Conservation (phyloP, 1,139 yeast species). For the Kurtzmaniella natalensis region DNA sequence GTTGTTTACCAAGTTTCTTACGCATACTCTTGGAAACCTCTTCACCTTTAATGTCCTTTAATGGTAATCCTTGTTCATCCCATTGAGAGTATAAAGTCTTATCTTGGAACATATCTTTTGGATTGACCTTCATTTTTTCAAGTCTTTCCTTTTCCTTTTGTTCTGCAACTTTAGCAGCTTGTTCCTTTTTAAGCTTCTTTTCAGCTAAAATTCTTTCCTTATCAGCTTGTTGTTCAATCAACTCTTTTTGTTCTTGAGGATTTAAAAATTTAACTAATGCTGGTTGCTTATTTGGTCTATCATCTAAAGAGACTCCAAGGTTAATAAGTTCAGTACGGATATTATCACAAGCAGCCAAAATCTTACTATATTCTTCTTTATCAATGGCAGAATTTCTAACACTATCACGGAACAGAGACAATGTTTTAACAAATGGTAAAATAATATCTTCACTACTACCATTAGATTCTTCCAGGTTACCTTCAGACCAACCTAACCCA, state of each 20-base stretch:
- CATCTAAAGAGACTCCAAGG: conserved; percentile 83
- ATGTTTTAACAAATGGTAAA: conserved; percentile 73
- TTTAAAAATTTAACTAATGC: conserved; percentile 81
- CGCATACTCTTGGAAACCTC: conserved; percentile 83
- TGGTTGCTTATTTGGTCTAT: conserved; percentile 68
- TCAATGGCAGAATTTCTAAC: conserved; percentile 72
- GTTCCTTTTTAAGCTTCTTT: conserved; percentile 37
- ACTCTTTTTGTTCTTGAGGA: conserved; percentile 61
- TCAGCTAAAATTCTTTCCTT: conserved; percentile 45
- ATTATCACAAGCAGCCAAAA: conserved; percentile 47
- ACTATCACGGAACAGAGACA: conserved; percentile 76
- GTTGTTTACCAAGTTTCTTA: conserved; percentile 76
- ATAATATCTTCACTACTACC: conserved; percentile 60
- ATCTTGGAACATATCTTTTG: conserved; percentile 68
- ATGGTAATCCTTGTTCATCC: conserved; percentile 85
- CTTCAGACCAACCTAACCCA: conserved; percentile 67
- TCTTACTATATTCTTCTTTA: conserved; percentile 50
- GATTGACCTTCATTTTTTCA: conserved; percentile 67
- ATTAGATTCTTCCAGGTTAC: conserved; percentile 10
- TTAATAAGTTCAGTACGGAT: conserved; percentile 56
- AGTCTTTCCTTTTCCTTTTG: conserved; percentile 61
- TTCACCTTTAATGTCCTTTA: conserved; percentile 71
- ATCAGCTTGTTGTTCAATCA: conserved; percentile 58
- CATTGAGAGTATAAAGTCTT: conserved; percentile 58
- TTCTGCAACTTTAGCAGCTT: conserved; percentile 40